Base-by-base conservation (phyloP, 2,329 filamentous ascomycete genomes). In the Leptographium wingfieldii region DNA sequence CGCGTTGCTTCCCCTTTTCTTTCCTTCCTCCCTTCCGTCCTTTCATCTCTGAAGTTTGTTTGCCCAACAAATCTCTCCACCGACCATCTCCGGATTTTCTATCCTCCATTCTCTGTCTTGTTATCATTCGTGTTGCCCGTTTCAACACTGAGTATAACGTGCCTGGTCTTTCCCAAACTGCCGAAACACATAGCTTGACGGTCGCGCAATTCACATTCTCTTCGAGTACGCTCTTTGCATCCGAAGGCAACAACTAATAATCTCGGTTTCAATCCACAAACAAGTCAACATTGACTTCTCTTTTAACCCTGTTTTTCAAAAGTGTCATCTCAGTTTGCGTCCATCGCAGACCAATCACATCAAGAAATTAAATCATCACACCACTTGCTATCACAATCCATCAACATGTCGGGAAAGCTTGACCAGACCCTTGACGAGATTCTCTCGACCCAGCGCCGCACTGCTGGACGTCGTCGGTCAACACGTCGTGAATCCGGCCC, bases 351-450 rank as follows among this genome's bases (percentile, higher is more conserved):
- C 31, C 19, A 46, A 46, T 7, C 19, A 40, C 14, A 40, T 7
- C 31, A 7, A 40, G 33, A 35, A 35, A 35, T n/a, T 25, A 60
- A 25, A 38, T 51, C 57, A 59, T 29, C 29, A 33, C 38, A 54
- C 43, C n/a, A 29, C 54, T 62, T 62, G 60, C 64, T 67, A 64
- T 70, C 3, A 33, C 51, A 53, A 52, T 46, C 31, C 22, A 16
- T 56, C 74, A 87, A 68, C 67, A 95, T 96, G 91, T 90, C 90
- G 80, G 87, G 84, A 79, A 96, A 96, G 79, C 88, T 99, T 71
- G 91, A 96, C 75, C 87, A 95, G 80, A 92, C 91, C 78, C 89
- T 99, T 67, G 94, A 97, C 74, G 91, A 96, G 77, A 96, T 99
- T 76, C 86, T 96, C 79, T 90, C 87, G 73, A 88, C 85, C 71